Evolutionary conservation across 352 stramenopile genomes (phyloP).

Genomic region (Phytophthora cajani): DNA sequence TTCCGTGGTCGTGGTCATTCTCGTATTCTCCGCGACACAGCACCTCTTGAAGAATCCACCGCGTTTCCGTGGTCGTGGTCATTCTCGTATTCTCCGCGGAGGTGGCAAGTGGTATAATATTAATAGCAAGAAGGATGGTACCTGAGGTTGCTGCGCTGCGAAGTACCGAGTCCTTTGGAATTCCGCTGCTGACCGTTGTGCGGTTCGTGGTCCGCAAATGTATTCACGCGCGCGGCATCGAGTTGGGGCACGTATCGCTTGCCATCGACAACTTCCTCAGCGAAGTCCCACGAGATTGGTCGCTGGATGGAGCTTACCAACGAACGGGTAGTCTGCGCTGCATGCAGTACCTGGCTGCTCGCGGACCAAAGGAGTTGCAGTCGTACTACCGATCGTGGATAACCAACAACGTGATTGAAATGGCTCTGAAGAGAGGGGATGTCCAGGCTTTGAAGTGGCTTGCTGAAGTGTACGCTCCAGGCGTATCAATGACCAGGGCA

Average conservation of each 20-base stretch:
- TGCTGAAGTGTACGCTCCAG: constrained; percentile 10
- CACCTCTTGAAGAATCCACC: too few relatives aligned
- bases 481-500: constrained; percentile 3
- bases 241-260: constrained; percentile 20
- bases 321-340: constrained; percentile 23
- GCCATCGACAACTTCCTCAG: constrained; percentile 19
- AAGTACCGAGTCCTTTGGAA: background rate
- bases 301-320: constrained; percentile 20
- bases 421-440: constrained; percentile 17
- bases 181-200: constrained; percentile 18
- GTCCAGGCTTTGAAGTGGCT: constrained; percentile 19
- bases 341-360: constrained; percentile 22
- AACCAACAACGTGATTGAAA: constrained; percentile 16
- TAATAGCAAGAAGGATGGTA: constrained; percentile 1
- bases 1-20: too few relatives aligned
- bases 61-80: too few relatives aligned
- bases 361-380: background rate
- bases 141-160: background rate
- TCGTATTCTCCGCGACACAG: too few relatives aligned
- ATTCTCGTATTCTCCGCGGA: background rate
- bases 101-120: background rate
- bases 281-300: constrained; percentile 10
- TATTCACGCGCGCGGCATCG: constrained; percentile 11
- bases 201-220: constrained; percentile 18
- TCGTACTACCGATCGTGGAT: constrained; percentile 17